These are phyloP conservation scores for Codiaeum variegatum DNA, from an alignment of 441 rosid species.

Conservation along the genomic window DNA sequence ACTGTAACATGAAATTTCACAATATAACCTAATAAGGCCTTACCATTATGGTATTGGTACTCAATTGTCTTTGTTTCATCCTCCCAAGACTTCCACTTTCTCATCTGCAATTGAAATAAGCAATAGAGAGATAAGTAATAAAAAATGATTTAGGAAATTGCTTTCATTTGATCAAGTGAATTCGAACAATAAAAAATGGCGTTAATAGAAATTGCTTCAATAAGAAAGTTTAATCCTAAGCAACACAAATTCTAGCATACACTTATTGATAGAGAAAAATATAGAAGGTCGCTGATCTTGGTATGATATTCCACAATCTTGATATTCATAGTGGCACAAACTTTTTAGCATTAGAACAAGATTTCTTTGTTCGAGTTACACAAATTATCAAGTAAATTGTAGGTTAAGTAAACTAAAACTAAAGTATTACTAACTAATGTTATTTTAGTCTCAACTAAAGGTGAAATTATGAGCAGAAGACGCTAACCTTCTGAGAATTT, in stretches of 20 bases:
- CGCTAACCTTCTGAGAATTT: conserved; percentile 40
- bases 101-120: conserved; percentile 52
- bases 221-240: too few species aligned
- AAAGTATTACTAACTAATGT: too few species aligned
- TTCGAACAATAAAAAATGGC: too few species aligned
- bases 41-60: conserved; percentile 78
- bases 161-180: too few species aligned
- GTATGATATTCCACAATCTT: conserved; percentile 24
- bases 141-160: too few species aligned
- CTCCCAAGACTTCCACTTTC: conserved; percentile 88
- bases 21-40: neutral
- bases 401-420: too few species aligned
- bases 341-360: conserved; percentile 75
- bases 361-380: conserved; percentile 58
- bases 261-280: too few species aligned
- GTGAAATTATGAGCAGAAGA: neutral
- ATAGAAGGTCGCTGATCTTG: conserved; percentile 41
- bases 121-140: neutral
- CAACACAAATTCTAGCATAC: too few species aligned
- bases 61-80: conserved; percentile 74
- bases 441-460: too few species aligned
- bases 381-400: conserved; percentile 73
- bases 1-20: neutral
- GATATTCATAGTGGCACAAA: conserved; percentile 66
- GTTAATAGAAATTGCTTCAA: too few species aligned